A percentile compares a stretch with the other conserved stretches of the same genome.
phyloP scores from a whole-genome alignment of 257 asterid species.

The Leptodermis oblonga region DNA sequence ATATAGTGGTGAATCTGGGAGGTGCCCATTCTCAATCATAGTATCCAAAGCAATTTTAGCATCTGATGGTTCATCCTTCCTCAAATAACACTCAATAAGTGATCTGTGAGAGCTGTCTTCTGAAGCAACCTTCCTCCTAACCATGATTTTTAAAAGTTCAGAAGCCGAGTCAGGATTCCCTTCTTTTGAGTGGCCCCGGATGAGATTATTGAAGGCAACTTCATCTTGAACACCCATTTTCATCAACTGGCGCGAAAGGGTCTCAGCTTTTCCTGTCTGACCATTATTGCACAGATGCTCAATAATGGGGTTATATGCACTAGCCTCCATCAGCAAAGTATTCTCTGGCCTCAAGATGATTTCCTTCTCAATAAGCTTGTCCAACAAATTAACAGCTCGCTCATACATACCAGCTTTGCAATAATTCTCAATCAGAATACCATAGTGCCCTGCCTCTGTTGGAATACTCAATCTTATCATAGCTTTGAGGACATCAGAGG shows the following conservation, averaged over 20 bases:
- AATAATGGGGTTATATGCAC: constrained; percentile 68
- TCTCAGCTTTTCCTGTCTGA: constrained; percentile 76
- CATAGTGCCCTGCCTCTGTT: constrained; percentile 90
- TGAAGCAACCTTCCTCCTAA: constrained; percentile 55
- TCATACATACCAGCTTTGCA: constrained; percentile 71
- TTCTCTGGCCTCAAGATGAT: constrained; percentile 60
- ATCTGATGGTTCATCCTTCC: constrained; percentile 72
- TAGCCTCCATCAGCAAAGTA: constrained; percentile 62
- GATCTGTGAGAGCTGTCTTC: constrained; percentile 55
- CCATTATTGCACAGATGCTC: constrained; percentile 79
- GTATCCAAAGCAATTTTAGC: constrained; percentile 77
- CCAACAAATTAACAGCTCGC: constrained; percentile 60
- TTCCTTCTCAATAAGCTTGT: constrained; percentile 79
- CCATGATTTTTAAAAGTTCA: constrained; percentile 67
- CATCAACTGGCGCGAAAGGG: constrained; percentile 78
- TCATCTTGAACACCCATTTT: constrained; percentile 85
- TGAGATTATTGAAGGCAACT: constrained; percentile 52
- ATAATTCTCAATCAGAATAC: constrained; percentile 72
- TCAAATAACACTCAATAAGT: constrained; percentile 59
- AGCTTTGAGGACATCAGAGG: constrained; percentile 66
- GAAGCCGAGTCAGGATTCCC: constrained; percentile 69
- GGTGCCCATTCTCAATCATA: constrained; percentile 79
- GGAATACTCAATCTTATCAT: constrained; percentile 80
- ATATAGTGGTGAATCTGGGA: constrained; percentile 66
- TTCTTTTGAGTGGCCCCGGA: constrained; percentile 74